Evolutionary conservation across 78 protist species (phyloP).

Genomic region (Dictyostelium firmibasis): DNA sequence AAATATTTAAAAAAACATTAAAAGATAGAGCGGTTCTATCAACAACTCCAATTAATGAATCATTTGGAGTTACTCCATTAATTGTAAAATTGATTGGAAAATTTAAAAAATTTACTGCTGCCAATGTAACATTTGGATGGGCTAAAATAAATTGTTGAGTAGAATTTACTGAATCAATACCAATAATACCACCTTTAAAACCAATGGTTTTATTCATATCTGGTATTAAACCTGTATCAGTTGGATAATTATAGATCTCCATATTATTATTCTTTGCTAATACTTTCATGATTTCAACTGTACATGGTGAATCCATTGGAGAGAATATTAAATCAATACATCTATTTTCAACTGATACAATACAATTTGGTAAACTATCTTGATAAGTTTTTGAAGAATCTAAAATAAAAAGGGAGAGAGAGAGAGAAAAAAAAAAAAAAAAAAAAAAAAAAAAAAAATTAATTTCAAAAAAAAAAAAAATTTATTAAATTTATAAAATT

Average conservation of each 20-base stretch:
- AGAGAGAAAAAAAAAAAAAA: background rate
- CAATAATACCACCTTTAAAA: conserved; percentile 8
- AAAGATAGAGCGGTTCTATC: background rate
- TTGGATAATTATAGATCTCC: background rate
- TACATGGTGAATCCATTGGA: conserved; percentile 17
- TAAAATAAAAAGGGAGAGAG: no score
- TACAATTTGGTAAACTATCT: conserved; percentile 20
- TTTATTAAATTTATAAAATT: no score
- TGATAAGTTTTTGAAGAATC: background rate
- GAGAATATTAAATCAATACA: conserved; percentile 43
- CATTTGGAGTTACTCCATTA: background rate
- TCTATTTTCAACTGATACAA: conserved; percentile 28
- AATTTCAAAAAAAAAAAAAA: background rate
- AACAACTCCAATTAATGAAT: background rate
- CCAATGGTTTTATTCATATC: background rate
- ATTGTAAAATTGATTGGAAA: conserved; percentile 14
- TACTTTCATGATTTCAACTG: conserved; percentile 4
- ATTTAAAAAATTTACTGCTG: conserved; percentile 2
- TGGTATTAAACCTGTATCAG: background rate
- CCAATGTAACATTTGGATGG: conserved; percentile 69
- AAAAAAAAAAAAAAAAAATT: background rate
- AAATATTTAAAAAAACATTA: conserved; percentile 14
- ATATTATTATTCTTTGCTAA: conserved; percentile 7
- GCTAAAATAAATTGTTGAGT: background rate
- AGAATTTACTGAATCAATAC: background rate